Evolutionary conservation across 2,329 filamentous ascomycete genomes (phyloP), one percentile per base, ranked within the genome.

Genomic region (Verticillium nonalfalfae): DNA sequence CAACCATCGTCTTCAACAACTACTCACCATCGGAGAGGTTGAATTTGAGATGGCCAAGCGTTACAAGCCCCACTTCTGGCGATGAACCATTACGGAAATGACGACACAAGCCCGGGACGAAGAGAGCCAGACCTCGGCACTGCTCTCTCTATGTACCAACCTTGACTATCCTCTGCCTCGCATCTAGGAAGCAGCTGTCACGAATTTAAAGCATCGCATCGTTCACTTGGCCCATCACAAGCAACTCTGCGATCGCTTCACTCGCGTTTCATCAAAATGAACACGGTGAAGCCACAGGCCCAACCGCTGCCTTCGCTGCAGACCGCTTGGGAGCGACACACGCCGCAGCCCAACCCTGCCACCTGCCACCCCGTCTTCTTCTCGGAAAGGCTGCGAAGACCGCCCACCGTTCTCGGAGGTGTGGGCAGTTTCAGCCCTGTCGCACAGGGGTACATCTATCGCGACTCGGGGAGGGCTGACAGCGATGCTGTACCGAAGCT

Each of bases 351-450:
- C 69, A 81, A 89, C 70, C 77, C 84, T 10, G 85, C 89, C 1
- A 79, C 79, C 45, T 77, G 84, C 33, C 90, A 93, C 66, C 90
- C 90, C 0, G 90, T 91, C 1, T 93, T 93, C 75, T 92, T 93
- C 75, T 90, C 89, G 0, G 78, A 84, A 35, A 80, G 80, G 59
- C 75, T 91, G 58, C 82, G 82, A 62, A 84, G 81, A 67, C 79
- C 82, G 2, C 82, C 85, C 5, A 76, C 80, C 26, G 67, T 62
- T 50, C 62, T 66, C 62, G 69, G 68, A 31, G 60, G 63, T 7
- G 67, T 60, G 13, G 31, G 60, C 14, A 50, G 61, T 7, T 68
- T 66, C 10, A 85, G 72, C 63, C 85, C 86, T 0, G 81, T 87
- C 3, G 84, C 84, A 18, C 75, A 81, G 52, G 86, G 86, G 1